Conservation (phyloP, 768 basidiomycete genomes). For the Leccinum imitatum region DNA sequence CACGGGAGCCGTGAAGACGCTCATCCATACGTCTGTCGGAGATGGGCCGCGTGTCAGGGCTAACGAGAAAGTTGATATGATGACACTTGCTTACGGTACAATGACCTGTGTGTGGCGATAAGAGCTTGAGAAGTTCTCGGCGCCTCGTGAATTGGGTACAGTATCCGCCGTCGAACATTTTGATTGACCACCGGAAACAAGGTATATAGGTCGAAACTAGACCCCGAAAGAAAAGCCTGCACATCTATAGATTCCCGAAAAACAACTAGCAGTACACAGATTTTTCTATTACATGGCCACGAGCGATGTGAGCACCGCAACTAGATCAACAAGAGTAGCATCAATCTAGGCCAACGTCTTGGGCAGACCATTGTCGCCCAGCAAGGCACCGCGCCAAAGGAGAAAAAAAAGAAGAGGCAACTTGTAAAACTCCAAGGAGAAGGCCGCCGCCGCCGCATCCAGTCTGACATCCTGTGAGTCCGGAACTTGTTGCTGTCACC, state of each 20-base stretch:
- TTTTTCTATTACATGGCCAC: neutral
- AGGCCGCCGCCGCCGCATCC: neutral
- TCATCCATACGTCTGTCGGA: constrained; percentile 92
- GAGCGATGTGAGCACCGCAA: neutral
- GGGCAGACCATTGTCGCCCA: constrained; percentile 71
- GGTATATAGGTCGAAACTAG: neutral
- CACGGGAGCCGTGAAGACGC: constrained; percentile 76
- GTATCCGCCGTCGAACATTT: neutral
- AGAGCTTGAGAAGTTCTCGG: neutral
- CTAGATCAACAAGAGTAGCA: neutral
- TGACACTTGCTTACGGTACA: too few relatives aligned
- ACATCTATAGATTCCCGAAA: constrained; percentile 3
- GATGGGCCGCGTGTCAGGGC: constrained; percentile 81
- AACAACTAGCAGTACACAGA: constrained; percentile 9
- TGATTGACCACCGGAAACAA: neutral
- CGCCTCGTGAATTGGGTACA: neutral
- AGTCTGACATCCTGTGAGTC: neutral
- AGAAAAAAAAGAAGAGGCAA: neutral
- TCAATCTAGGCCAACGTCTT: constrained; percentile 41
- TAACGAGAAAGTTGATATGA: constrained; percentile 21
- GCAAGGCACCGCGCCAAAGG: constrained; percentile 44
- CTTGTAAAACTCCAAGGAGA: neutral
- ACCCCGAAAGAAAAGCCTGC: neutral
- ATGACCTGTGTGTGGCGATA: too few relatives aligned
- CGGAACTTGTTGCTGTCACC: neutral